phyloP scores from a whole-genome alignment of 2,329 filamentous ascomycete species.

The Pleurostoma richardsiae region DNA sequence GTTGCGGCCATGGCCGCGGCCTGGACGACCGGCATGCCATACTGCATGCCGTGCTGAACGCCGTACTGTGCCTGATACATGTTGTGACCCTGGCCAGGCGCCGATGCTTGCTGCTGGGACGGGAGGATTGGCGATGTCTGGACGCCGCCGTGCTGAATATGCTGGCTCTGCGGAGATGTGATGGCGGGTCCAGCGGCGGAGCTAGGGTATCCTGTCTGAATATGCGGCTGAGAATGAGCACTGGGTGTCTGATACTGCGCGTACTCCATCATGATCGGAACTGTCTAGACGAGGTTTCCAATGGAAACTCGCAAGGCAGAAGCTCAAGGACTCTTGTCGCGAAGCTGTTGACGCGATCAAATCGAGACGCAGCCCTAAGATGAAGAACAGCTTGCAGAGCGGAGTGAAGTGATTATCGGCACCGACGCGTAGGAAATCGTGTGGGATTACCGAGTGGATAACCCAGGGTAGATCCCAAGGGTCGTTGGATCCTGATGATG shows the following conservation, averaged over 20 bases:
- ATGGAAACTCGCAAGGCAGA: constrained; percentile 15
- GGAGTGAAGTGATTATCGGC: background rate
- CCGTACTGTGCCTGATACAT: constrained; percentile 78
- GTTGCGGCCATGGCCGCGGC: constrained; percentile 90
- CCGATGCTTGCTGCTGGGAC: constrained; percentile 67
- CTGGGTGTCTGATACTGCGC: constrained; percentile 67
- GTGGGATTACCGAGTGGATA: background rate
- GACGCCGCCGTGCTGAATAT: constrained; percentile 60
- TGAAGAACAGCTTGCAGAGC: too few relatives aligned
- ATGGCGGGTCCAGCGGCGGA: constrained; percentile 53
- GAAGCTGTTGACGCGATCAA: constrained; percentile 14
- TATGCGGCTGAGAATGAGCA: constrained; percentile 52
- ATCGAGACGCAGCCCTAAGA: too few relatives aligned
- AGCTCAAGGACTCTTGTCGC: constrained; percentile 7
- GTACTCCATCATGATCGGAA: constrained; percentile 64
- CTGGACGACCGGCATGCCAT: constrained; percentile 77
- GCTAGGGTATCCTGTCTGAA: constrained; percentile 57
- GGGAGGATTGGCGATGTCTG: constrained; percentile 78
- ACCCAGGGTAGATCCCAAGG: too few relatives aligned
- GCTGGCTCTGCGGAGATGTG: constrained; percentile 68
- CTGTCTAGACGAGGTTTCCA: background rate
- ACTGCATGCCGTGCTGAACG: constrained; percentile 63
- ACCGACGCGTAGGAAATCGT: background rate
- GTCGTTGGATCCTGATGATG: too few relatives aligned
- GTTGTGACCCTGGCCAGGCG: constrained; percentile 62